Base-by-base conservation (phyloP, 148 eudicot species). In the Fagopyrum tataricum region DNA sequence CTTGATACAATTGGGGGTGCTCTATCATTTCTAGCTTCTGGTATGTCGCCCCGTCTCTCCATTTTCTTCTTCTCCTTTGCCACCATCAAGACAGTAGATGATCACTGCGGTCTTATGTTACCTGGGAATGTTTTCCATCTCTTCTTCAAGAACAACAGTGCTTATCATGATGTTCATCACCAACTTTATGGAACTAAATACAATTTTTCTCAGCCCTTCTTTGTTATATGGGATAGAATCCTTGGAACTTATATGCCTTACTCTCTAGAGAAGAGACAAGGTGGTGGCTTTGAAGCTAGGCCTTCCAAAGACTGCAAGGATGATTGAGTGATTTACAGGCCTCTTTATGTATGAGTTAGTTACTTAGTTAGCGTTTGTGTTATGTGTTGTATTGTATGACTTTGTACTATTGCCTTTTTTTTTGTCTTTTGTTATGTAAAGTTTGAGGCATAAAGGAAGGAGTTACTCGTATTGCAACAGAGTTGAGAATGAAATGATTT, bases 171-270 rank as follows among this genome's bases (percentile, higher is more conserved):
- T 80, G 80, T 95, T 72, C 98, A 94, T 74, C 98, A 94, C 77
- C 98, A 94, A 82, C 96, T 89, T 20, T 91, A 86, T 67, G 98
- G 98, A 49, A 91, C 75, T 67, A 91, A 95, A 73, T 95, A 83
- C 78, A 91, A 95, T 79, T 95, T 82, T 76, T 91, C 97, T 0
- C 97, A 95, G 79, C 98, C 97, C 1, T 95, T 94, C 80, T 95
- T 95, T 66, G 93, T 91, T 44, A 81, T 66, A 76, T 95, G 97
- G 98, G 97, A 94, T 74, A 77, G 81, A 72, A 88, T 94, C n/a
- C 87, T 91, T 5, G 98, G 98, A 11, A 94, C 98, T n/a, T 81
- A 94, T 76, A 91, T 94, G 98, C 91, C 95, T 26, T 94, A 89
- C 61, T 75, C 96, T 6, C 79, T 94, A 31, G 96, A 82, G 86